These are phyloP conservation scores for Eimeria sp. DNA, from an alignment of 169 alveolate species.

Conservation along the genomic window DNA sequence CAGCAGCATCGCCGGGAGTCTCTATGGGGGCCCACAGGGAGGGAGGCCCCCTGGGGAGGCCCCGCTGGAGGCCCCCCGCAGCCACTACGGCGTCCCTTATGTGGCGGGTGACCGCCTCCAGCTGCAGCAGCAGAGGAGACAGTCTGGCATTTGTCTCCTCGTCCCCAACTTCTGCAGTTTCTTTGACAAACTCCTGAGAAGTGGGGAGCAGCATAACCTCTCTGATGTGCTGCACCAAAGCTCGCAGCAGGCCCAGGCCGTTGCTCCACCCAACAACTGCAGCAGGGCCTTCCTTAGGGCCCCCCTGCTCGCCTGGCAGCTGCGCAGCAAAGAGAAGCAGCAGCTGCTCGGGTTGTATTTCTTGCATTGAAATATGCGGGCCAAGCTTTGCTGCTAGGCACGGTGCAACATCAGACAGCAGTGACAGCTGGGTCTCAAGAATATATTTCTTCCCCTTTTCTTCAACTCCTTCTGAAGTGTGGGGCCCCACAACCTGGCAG, in stretches of 20 bases:
- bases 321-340: constrained; percentile 11
- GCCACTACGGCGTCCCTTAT: neutral
- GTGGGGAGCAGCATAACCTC: neutral
- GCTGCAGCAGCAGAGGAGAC: constrained; percentile 6
- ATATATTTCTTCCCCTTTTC: neutral
- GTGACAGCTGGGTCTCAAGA: constrained; percentile 9
- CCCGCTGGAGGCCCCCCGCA: neutral
- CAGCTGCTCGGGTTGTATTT: neutral
- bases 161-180: neutral
- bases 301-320: neutral
- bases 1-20: neutral
- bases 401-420: neutral
- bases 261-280: constrained; percentile 26
- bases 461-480: neutral
- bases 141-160: neutral
- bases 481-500: neutral
- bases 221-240: constrained; percentile 19
- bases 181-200: neutral
- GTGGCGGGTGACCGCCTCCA: constrained; percentile 58
- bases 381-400: neutral
- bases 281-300: neutral
- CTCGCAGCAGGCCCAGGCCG: constrained; percentile 31
- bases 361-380: neutral
- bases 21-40: neutral
- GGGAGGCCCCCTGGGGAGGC: neutral